A percentile compares a stretch with the other conserved stretches of the same genome.
phyloP scores from a whole-genome alignment of 331 rosid species.

The Dryas integrifolia region DNA sequence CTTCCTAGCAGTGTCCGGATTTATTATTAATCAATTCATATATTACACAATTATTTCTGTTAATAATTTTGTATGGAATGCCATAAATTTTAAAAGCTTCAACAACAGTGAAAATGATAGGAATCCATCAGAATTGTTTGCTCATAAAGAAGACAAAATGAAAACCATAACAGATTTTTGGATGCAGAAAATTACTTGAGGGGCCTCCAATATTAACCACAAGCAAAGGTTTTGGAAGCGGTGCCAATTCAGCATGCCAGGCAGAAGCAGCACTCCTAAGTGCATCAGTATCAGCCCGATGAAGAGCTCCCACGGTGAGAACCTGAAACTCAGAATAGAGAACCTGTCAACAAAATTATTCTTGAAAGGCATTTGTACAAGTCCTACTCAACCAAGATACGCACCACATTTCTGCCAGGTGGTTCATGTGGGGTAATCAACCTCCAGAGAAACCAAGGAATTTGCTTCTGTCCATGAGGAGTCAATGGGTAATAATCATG shows the following conservation, averaged over 20 bases:
- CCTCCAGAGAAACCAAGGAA: slow-evolving; percentile 73
- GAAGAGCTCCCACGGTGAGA: slow-evolving; percentile 95
- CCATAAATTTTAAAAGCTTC: background rate
- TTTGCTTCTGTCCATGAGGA: slow-evolving; percentile 61
- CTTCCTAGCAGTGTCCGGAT: background rate
- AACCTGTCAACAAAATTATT: slow-evolving; percentile 12
- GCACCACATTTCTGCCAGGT: slow-evolving; percentile 78
- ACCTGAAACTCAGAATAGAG: slow-evolving; percentile 44
- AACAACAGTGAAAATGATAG: background rate
- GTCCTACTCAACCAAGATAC: slow-evolving; percentile 31
- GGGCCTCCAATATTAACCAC: slow-evolving; percentile 90
- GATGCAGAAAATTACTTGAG: slow-evolving; percentile 48
- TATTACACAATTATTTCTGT: background rate
- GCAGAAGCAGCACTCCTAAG: slow-evolving; percentile 66
- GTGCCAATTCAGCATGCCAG: slow-evolving; percentile 71
- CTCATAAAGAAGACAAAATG: slow-evolving; percentile 10
- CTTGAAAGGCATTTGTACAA: slow-evolving; percentile 16
- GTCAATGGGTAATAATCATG: slow-evolving; percentile 86
- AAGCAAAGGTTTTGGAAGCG: slow-evolving; percentile 79
- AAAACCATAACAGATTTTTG: background rate
- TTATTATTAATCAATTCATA: background rate
- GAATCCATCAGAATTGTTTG: background rate
- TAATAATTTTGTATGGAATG: background rate
- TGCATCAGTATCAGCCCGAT: slow-evolving; percentile 71
- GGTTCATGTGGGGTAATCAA: slow-evolving; percentile 88